phyloP scores from a whole-genome alignment of 78 protist genomes.

The Pelomyxa schiedti region DNA sequence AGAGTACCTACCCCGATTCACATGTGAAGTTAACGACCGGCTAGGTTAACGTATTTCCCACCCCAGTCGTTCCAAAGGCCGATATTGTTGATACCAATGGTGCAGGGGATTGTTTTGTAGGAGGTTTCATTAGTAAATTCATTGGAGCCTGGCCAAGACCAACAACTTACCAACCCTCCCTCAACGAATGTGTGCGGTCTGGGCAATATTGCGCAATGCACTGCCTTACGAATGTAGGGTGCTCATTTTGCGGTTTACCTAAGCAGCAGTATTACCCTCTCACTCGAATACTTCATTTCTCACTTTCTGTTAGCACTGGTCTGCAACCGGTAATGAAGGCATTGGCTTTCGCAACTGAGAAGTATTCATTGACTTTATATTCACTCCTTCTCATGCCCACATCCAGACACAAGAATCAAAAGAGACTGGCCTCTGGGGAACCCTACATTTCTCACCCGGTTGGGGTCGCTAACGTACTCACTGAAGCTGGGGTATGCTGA shows the following conservation, averaged over 20 bases:
- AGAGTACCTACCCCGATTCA: background rate
- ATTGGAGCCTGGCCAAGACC: too few species aligned
- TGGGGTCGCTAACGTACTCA: background rate
- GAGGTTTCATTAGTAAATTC: constrained; percentile 86
- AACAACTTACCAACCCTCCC: too few species aligned
- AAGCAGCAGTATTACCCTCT: too few species aligned
- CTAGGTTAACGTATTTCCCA: constrained; percentile 31
- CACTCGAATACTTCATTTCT: too few species aligned
- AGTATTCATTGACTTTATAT: too few species aligned
- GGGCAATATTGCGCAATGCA: constrained; percentile 80
- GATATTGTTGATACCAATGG: constrained; percentile 93
- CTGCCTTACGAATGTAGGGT: constrained; percentile 72
- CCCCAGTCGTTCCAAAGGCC: constrained; percentile 18
- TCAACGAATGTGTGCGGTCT: constrained; percentile 56
- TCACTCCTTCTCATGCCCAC: too few species aligned
- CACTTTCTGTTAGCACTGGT: too few species aligned
- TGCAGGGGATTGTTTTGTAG: constrained; percentile 96
- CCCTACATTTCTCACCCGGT: constrained; percentile 1
- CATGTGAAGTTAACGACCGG: background rate
- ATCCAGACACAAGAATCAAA: too few species aligned
- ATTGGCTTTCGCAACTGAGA: too few species aligned
- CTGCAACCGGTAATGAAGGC: too few species aligned
- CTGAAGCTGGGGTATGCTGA: background rate
- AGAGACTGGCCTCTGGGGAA: too few species aligned
- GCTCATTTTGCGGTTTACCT: constrained; percentile 53